Base-by-base conservation (phyloP, 305 asterid genomes). In the Fraxinus paxiana region DNA sequence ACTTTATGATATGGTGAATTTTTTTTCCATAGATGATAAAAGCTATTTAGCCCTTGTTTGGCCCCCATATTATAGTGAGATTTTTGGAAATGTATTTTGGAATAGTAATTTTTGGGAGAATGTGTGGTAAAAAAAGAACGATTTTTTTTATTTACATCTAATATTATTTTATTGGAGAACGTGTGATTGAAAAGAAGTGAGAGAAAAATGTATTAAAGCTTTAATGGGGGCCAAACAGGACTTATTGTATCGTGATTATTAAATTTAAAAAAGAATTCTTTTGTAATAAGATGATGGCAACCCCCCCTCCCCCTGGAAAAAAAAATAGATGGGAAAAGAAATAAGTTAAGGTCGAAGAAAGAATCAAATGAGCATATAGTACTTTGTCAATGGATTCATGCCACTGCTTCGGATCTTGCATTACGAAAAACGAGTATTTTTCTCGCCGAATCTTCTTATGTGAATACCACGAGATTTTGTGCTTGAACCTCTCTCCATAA, bases 1-100 rank as follows among this genome's bases (percentile, higher is more conserved):
- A 89, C 30, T 92, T 94, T 90, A 80, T 94, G 85, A 92, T 87
- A 81, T 94, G 97, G 98, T 90, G 87, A 88, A 34, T 37, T 73
- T 82, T 31, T 69, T 84, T 78, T 54, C 18, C 51, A 18, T 69
- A 56, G 75, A 70, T 31, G 75, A 70, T 15, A 69, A 30, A 6
- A 70, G 75, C 20, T n/a, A 30, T 70, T n/a, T 46, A 46, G 56
- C 56, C 56, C 56, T 46, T 46, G 59, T 46, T 46, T 46, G 56
- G 1, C 56, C 56, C 56, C 18, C 59, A 15, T 46, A 0, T 41
- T 41, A 13, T 46, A 46, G 15, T 46, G 59, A 46, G 59, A 46
- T 46, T 46, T 46, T 46, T 46, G 59, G 7, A 46, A 46, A 46
- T 46, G 59, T 46, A 13, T 13, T 46, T 46, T 46, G 59, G 20